Base-by-base conservation (phyloP, 225 moss, liverwort and hornwort species). In the Marchantia polymorpha region DNA sequence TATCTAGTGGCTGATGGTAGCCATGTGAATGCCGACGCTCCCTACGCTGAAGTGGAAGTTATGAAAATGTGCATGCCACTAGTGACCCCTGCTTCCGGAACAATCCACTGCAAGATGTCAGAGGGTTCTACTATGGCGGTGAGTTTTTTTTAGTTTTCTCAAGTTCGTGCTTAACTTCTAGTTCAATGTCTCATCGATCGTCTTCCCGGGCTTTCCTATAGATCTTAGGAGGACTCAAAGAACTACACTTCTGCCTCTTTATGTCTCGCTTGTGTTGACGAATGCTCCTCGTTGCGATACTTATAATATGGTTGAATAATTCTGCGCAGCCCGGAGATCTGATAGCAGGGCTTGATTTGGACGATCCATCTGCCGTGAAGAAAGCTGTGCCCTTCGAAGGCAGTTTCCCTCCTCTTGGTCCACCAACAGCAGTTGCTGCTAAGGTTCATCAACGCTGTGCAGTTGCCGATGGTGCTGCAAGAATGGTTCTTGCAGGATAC, bases 21-120 rank as follows among this genome's bases (percentile, higher is more conserved):
- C 76, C 97, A 99, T 76, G 90, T 99, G 0, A 58, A 83, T 10
- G 75, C 89, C 22, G 89, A 95, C 81, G 69, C 81, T 51, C 89
- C 97, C 11, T 99, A 90, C 79, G 94, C 94, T 12, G 97, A 99
- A 89, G 97, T 99, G 60, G 97, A 99, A 83, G 97, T 99, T 69
- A 99, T 99, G 97, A 99, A 99, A 87, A 99, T 99, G 97, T 99
- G 97, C 80, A 99, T 99, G 95, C 97, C 94, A 12, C 83, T 99
- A 75, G 12, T 89, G 82, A 88, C 93, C 72, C 87, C 94, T 19
- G 97, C 94, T 17, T 87, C 94, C 63, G 94, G 97, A 77, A 90
- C 89, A 22, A 95, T 99, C 23, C 85, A 88, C 0, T 93, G 91
- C 84, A 89, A 76, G 56, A 61, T 99, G 86, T 85, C 90, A 0